Base-by-base conservation (phyloP, 2,329 filamentous ascomycete species). In the Cylindrodendrum hubeiense region DNA sequence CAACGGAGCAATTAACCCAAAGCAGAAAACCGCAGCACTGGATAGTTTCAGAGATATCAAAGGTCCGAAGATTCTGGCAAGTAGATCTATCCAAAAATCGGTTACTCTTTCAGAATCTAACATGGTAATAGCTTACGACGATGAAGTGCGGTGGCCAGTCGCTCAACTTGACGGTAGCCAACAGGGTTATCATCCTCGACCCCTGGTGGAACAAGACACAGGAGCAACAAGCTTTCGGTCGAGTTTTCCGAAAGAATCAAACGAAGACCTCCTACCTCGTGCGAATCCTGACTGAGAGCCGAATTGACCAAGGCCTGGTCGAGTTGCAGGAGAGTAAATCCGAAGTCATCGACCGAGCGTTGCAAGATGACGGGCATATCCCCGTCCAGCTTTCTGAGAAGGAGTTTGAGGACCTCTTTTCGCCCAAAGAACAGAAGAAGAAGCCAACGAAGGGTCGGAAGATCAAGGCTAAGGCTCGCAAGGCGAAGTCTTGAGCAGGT, bases 231-330 rank as follows among this genome's bases (percentile, higher is more conserved):
- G 90, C 87, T 0, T 84, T 85, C 41, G 80, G 80, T 2, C 86
- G 92, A 0, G 86, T 93, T 0, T 87, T 86, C 69, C 84, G 92
- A 5, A 88, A 90, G 3, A 91, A 91, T 0, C 92, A 95, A 67
- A 66, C 73, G 0, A 86, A 90, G 44, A 79, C 87, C 34, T 90
- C 90, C 0, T 80, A 87, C 12, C 84, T 92, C 62, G 83, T 87
- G 1, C 83, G 89, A 0, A 81, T 94, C 34, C 77, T 89, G 1
- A 81, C 89, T 0, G 76, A 80, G 1, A 80, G 85, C 5, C 86
- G 84, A 0, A 86, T 93, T 5, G 91, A 94, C 63, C 80, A 85
- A 10, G 79, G 83, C 0, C 80, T 94, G 4, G 74, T 84, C 0
- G 50, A 76, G 0, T 81, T 93, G 67, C 91, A 94, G 63, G 64